A percentile compares a stretch with the other conserved stretches of the same genome.
These are phyloP conservation scores for Coemansia sp. DNA, from an alignment of 192 early-diverging fungal species.

Conservation along the genomic window DNA sequence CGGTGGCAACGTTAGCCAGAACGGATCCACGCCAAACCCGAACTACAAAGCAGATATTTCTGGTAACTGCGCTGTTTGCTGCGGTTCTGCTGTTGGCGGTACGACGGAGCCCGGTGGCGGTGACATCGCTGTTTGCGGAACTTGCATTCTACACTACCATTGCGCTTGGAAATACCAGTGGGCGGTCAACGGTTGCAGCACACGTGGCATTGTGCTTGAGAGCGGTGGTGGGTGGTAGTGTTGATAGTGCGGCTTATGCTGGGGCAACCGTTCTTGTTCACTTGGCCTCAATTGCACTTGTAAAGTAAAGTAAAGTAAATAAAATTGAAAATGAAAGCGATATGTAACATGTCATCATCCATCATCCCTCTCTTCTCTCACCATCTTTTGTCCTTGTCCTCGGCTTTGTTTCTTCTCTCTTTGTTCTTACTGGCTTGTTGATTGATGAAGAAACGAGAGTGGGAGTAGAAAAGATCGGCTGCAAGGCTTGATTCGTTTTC, in stretches of 20 bases:
- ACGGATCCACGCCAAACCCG: not conserved
- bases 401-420: too few species aligned
- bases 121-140: not conserved
- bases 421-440: too few species aligned
- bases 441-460: too few species aligned
- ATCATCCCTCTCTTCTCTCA: too few species aligned
- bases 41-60: not conserved
- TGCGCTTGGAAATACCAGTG: not conserved
- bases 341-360: too few species aligned
- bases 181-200: not conserved
- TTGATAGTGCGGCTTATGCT: not conserved
- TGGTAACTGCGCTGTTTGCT: not conserved
- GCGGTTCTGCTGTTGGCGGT: not conserved
- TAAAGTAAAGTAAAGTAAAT: too few species aligned
- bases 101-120: not conserved
- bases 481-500: too few species aligned
- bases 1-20: slow-evolving; percentile 1
- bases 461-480: too few species aligned
- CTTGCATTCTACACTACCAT: not conserved
- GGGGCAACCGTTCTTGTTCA: not conserved
- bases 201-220: not conserved
- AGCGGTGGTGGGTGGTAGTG: not conserved
- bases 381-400: too few species aligned
- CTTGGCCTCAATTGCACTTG: not conserved
- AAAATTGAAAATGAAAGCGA: too few species aligned